These are phyloP conservation scores for Leccinum subtestaceum DNA, from an alignment of 768 basidiomycete genomes.

Conservation along the genomic window DNA sequence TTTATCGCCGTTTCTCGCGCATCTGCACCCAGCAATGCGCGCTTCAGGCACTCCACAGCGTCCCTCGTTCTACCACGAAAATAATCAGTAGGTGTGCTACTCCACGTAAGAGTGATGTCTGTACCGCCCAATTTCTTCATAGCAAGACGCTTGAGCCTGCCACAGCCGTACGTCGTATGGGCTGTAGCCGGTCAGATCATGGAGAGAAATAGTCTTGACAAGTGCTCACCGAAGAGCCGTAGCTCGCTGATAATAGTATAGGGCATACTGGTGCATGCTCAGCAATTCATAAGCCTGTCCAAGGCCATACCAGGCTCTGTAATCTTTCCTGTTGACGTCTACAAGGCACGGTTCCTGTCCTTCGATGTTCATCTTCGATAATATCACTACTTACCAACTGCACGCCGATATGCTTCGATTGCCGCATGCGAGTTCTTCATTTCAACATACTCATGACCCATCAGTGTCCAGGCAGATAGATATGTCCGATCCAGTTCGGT, in stretches of 20 bases:
- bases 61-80: conserved; percentile 62
- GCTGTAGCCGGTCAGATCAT: conserved; percentile 37
- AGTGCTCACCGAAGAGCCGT: conserved; percentile 75
- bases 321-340: conserved; percentile 98
- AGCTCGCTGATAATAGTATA: conserved; percentile 95
- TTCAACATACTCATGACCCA: conserved; percentile 99
- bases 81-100: conserved; percentile 3
- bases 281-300: conserved; percentile 97
- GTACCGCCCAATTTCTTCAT: conserved; percentile 86
- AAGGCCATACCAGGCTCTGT: conserved; percentile 97
- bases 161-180: conserved; percentile 96
- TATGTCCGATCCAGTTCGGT: conserved; percentile 95
- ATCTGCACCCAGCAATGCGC: conserved; percentile 81
- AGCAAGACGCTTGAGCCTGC: conserved; percentile 92
- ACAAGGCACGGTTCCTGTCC: neutral
- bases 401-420: conserved; percentile 94
- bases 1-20: conserved; percentile 71
- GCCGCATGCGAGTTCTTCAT: conserved; percentile 99
- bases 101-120: conserved; percentile 15
- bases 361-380: neutral
- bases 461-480: conserved; percentile 95
- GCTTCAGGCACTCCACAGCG: conserved; percentile 88
- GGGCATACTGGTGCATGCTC: conserved; percentile 94
- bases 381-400: conserved; percentile 67
- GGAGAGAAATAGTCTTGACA: neutral